Evolutionary conservation across 768 basidiomycete species (phyloP), one percentile per base, ranked within the genome.

Genomic region (Tulasnella sp.): DNA sequence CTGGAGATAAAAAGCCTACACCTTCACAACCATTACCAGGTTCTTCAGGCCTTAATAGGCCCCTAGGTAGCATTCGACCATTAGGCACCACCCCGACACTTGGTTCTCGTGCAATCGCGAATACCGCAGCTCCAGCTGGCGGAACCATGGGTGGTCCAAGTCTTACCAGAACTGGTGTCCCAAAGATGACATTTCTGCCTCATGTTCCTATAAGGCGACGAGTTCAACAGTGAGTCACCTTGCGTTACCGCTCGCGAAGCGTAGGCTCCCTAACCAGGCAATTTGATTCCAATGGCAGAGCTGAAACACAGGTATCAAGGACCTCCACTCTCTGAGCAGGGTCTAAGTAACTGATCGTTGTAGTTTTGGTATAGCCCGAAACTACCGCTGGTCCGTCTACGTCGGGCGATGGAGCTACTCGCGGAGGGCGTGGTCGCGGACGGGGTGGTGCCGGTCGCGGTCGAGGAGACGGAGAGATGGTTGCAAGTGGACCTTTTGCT

Each of bases 401-500:
- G 28, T 42, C 64, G 7, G 58, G 89, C 6, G 90, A 89, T 2
- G 88, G 88, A 72, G 90, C 87, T 7, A 82, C 83, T 44, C 83
- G 84, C 2, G 83, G 86, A 18, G 86, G 86, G 1, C 83, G 86
- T 6, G 86, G 86, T 11, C 74, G 80, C 0, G 80, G 80, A 3
- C 75, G 80, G 40, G 90, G 91, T n/a, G 85, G 89, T 16, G 83
- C 86, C 0, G 83, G 86, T 82, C 90, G 88, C 22, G 84, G 86
- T 73, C 81, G 82, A 24, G 77, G 50, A 50, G 86, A 89, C 1
- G 87, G 87, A 9, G 92, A 93, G 86, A 94, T 96, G 94, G 92
- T 90, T 24, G 94, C 94, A 0, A 94, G 93, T 83, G 94, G 94
- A 4, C 94, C 94, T 20, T 96, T 96, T 83, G 93, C 94, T 28